These are phyloP conservation scores for Athelia psychrophila DNA, from an alignment of 1,284 basidiomycete species.

Conservation along the genomic window DNA sequence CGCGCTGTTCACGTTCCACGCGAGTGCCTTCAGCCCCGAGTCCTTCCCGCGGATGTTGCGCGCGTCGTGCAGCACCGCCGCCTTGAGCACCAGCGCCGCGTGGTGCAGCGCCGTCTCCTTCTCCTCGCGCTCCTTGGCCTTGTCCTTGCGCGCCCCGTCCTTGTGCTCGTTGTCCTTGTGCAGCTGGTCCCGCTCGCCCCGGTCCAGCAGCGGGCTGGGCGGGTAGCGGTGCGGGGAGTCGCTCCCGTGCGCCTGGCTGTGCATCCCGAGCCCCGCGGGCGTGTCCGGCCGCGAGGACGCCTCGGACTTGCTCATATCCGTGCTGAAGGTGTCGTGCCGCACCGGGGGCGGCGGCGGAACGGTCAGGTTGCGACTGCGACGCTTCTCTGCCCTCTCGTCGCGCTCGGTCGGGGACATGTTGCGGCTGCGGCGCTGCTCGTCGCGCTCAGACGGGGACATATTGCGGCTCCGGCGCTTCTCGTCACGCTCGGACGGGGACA, in stretches of 20 bases:
- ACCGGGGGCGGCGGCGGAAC: too few species aligned
- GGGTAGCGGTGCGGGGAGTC: constrained; percentile 37
- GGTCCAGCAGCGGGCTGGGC: constrained; percentile 22
- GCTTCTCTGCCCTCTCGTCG: too few species aligned
- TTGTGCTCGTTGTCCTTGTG: constrained; percentile 1
- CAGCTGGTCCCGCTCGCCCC: constrained; percentile 7
- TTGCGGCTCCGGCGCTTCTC: too few species aligned
- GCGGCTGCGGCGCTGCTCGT: too few species aligned
- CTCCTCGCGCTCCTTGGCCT: constrained; percentile 23
- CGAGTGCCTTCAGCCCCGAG: constrained; percentile 36
- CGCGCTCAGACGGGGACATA: too few species aligned
- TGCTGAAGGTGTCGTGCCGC: not conserved
- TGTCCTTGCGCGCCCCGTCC: constrained; percentile 5
- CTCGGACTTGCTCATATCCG: not conserved
- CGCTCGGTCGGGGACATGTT: too few species aligned
- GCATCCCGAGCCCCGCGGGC: not conserved
- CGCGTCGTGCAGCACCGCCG: constrained; percentile 70
- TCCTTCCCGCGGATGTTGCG: constrained; percentile 62
- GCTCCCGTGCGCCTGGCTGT: not conserved
- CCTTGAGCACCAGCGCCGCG: constrained; percentile 64
- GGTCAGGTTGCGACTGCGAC: too few species aligned
- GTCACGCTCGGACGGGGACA: too few species aligned
- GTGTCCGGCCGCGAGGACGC: not conserved
- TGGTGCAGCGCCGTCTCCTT: constrained; percentile 35
- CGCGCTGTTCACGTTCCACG: constrained; percentile 49